A percentile compares a stretch with the other conserved stretches of the same genome.
Evolutionary conservation across 1,139 yeast genomes (phyloP).

Genomic region (Magnusiomyces suaveolens): DNA sequence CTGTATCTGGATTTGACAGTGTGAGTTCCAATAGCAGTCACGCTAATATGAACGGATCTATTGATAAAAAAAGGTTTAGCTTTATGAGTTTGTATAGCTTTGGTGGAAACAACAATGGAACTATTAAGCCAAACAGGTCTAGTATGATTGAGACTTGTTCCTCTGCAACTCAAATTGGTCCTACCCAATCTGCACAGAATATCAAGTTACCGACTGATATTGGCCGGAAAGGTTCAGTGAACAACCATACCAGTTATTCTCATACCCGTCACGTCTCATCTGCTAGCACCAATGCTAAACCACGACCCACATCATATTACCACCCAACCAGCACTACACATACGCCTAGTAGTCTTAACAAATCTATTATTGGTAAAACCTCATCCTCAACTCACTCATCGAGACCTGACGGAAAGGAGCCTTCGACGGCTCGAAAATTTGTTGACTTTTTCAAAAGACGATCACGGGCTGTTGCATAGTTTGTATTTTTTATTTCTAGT

Average conservation of each 20-base stretch:
- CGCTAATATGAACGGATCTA: neutral
- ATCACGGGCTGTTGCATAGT: slow-evolving; percentile 10
- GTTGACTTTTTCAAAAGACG: slow-evolving; percentile 24
- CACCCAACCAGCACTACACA: neutral
- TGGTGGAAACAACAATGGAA: neutral
- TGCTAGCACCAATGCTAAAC: neutral
- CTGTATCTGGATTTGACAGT: neutral
- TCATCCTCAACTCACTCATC: neutral
- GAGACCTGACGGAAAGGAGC: neutral
- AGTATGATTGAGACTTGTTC: neutral
- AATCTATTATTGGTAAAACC: neutral
- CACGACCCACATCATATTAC: neutral
- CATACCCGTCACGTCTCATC: neutral
- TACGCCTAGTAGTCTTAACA: neutral
- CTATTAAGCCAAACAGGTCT: neutral
- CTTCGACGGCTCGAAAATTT: slow-evolving; percentile 15
- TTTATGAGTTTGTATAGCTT: slow-evolving; percentile 1
- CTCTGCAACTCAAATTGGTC: neutral
- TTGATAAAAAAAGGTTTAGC: slow-evolving; percentile 2
- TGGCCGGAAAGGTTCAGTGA: neutral
- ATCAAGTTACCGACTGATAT: neutral
- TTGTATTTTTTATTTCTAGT: neutral
- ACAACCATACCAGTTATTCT: neutral
- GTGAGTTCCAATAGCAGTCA: neutral
- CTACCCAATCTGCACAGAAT: neutral